Base-by-base conservation (phyloP, 2,329 filamentous ascomycete species). In the Keithomyces neogunnii region DNA sequence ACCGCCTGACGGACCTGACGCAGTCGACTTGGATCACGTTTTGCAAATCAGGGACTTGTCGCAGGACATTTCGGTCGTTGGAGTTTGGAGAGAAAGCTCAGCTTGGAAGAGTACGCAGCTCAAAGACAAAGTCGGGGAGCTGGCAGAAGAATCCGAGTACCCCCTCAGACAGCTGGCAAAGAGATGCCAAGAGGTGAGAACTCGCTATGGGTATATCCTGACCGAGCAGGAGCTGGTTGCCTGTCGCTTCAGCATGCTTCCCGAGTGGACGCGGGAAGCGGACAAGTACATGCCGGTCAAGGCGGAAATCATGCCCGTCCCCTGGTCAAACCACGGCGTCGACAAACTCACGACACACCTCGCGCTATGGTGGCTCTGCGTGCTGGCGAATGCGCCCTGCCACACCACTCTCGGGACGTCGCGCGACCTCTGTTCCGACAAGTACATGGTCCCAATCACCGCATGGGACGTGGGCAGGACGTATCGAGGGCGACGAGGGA, bases 141-240 rank as follows among this genome's bases (percentile, higher is more conserved):
- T 19, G 19, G 19, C 19, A 19, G 1, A 19, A 19, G 33, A 35
- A 2, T 35, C 33, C 11, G n/a, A 35, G n/a, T 46, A 28, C 50
- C 53, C 51, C 7, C 31, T 55, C 29, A 39, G 13, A 28, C 51
- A 53, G 46, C 51, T 55, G 2, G 51, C 51, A 6, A 49, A 49
- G 3, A 10, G 48, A 19, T 56, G 52, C 45, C 10, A 40, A 8
- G 1, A 3, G 13, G 33, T 48, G 5, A 26, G 47, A 3, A 54
- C 52, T 30, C 50, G 52, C 5, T 56, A 55, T 28, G 50, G 55
- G 11, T 53, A 55, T 43, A 47, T 56, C 5, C 38, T 47, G 11
- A 56, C 53, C 6, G 51, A 55, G 8, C 26, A 55, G 19, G 55
- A 53, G 31, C 3, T 55, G 11, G 59, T 61, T n/a, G 63, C 62